Evolutionary conservation across 1,139 yeast species (phyloP), one percentile per base, ranked within the genome.

Genomic region (Candida sp.): DNA sequence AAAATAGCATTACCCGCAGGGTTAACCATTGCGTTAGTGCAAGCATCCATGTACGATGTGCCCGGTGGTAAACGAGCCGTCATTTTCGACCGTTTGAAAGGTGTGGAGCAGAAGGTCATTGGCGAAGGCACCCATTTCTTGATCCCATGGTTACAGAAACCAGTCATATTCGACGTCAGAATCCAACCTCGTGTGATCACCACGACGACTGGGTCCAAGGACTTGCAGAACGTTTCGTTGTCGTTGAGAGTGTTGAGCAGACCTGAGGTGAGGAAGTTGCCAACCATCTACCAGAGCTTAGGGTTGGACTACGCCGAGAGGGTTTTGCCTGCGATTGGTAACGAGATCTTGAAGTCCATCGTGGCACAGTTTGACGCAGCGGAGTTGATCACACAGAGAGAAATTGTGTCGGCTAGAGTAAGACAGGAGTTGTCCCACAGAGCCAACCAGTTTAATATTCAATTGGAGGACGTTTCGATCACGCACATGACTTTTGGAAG

Each of bases 351-450:
- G 67, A 94, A 94, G 74, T 85, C 96, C 47, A 91, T 92, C 65
- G 99, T 94, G 32, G 99, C 99, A 0, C 99, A 94, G 71, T 94
- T 94, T 63, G 98, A 94, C 70, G 99, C 99, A 32, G 97, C 98
- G 25, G 98, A 94, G 70, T 83, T 94, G 67, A 94, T 94, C 65
- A 94, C 98, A 26, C 98, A 94, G 79, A 84, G 99, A 77, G 99
- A 94, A 75, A 85, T 91, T 49, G 98, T 96, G 4, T 88, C 96
- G 37, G 89, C 92, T 50, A 84, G 90, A 72, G 93, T 96, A 68
- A 84, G 97, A 68, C 88, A 85, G 63, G 99, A 94, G 67, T 81
- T 94, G 60, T 82, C 90, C 51, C 79, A 81, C 62, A 84, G 99
- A 66, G 97, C 98, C 17, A 72, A 73, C 54, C 98, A 94, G 71